These are phyloP conservation scores for Thielaviopsis euricoi DNA, from an alignment of 2,329 filamentous ascomycete genomes.

Conservation along the genomic window DNA sequence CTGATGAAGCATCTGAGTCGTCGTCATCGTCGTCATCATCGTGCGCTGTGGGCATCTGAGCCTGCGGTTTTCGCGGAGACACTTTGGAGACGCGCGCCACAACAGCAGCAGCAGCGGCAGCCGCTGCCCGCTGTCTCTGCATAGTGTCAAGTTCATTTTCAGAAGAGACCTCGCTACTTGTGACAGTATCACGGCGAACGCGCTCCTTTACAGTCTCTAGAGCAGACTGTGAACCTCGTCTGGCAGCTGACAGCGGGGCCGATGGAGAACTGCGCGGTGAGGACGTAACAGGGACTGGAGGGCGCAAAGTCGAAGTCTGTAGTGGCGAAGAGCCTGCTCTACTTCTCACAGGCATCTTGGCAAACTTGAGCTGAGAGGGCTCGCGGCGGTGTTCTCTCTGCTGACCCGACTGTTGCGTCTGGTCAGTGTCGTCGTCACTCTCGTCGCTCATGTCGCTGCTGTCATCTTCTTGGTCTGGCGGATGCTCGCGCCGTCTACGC, in stretches of 20 bases:
- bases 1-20: constrained; percentile 42
- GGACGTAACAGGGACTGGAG: constrained; percentile 30
- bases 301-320: constrained; percentile 45
- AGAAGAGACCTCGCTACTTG: constrained; percentile 68
- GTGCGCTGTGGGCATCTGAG: constrained; percentile 38
- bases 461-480: constrained; percentile 55
- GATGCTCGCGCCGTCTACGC: constrained; percentile 50
- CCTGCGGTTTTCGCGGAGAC: constrained; percentile 23
- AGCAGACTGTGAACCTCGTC: constrained; percentile 55
- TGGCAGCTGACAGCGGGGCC: constrained; percentile 19
- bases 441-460: constrained; percentile 76
- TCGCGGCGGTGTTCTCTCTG: constrained; percentile 31
- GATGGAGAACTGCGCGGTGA: constrained; percentile 25
- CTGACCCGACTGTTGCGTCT: constrained; percentile 34
- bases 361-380: constrained; percentile 84
- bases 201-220: constrained; percentile 55
- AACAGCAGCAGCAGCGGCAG: constrained; percentile 35
- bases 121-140: constrained; percentile 44
- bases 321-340: constrained; percentile 81
- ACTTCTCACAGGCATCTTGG: constrained; percentile 80
- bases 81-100: constrained; percentile 19
- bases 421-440: constrained; percentile 61
- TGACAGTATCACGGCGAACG: constrained; percentile 57
- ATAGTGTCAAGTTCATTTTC: constrained; percentile 64
- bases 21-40: constrained; percentile 39